Conservation (phyloP, 2,329 filamentous ascomycete genomes). For the Biscogniauxia sp. region DNA sequence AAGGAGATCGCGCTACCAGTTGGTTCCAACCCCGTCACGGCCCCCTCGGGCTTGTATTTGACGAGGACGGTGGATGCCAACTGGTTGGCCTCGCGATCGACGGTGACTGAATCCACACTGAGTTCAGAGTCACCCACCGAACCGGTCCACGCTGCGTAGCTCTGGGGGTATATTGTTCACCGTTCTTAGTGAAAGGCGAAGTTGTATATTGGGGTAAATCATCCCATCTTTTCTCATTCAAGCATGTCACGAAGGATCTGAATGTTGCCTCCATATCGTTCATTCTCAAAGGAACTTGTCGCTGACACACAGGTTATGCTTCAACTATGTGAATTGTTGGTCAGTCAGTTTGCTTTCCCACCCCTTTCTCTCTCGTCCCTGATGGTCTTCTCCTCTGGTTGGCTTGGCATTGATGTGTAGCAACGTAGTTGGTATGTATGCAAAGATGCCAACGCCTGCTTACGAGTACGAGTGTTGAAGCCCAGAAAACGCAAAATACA, state of each 20-base stretch:
- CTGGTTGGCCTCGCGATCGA: slow-evolving; percentile 15
- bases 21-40: neutral
- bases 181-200: slow-evolving; percentile 13
- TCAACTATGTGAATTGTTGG: neutral
- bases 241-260: slow-evolving; percentile 17
- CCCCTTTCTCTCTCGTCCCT: no score
- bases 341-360: neutral
- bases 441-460: no score
- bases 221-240: slow-evolving; percentile 21
- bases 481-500: neutral
- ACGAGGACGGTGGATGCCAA: slow-evolving; percentile 14
- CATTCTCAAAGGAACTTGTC: slow-evolving; percentile 4
- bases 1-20: slow-evolving; percentile 6
- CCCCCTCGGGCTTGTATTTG: slow-evolving; percentile 3
- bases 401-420: neutral
- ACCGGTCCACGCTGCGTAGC: slow-evolving; percentile 13
- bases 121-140: slow-evolving; percentile 11
- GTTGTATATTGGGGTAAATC: slow-evolving; percentile 17
- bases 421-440: no score
- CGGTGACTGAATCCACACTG: slow-evolving; percentile 18
- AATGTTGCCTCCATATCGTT: slow-evolving; percentile 13
- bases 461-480: neutral
- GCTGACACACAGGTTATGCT: neutral
- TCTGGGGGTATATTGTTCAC: slow-evolving; percentile 13
- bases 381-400: neutral